Evolutionary conservation across 208 protist genomes (phyloP), one percentile per base, ranked within the genome.

Genomic region (Trypanosoma melophagium): DNA sequence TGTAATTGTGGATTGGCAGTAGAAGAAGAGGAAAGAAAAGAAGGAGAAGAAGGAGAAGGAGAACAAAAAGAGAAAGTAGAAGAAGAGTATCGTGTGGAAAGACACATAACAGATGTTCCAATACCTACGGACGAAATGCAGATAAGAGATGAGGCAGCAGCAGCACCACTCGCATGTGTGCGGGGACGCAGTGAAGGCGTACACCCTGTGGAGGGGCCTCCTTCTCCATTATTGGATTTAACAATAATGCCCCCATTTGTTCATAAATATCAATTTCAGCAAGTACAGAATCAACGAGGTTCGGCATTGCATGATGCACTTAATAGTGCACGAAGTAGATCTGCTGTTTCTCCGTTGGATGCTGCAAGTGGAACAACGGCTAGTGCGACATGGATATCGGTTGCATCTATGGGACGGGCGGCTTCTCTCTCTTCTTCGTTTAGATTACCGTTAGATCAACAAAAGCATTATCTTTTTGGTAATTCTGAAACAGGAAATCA

Each of bases 61-160:
- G n/a, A 49, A 61, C 14, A 49, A 61, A 7, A 40, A 19, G 13
- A n/a, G 16, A 9, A 38, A 35, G 8, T 7, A 58, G 53, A 28
- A 58, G 28, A 28, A 58, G 50, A 12, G 14, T 55, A 12, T 55
- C 9, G n/a, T 55, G 50, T n/a, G n/a, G n/a, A n/a, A n/a, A n/a
- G n/a, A n/a, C n/a, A 19, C 5, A 19, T 19, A 51, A 14, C 22
- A 14, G 47, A 19, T 24, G 12, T 13, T 3, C 47, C 47, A 24
- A 3, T 51, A 7, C 22, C 3, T 51, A 19, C 47, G 22, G 22
- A 19, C 17, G 47, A 13, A 51, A 13, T 19, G 47, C 2, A 14
- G 12, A 51, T 4, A 13, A 51, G 7, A 17, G 22, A 3, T 7
- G 22, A 14, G 3, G 22, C 47, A 3, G 12, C 12, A 3, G 47